Percentiles rank a stretch among this genome's conserved stretches.
Evolutionary conservation across 257 asterid genomes (phyloP).

Genomic region (Fraxinus anomala): DNA sequence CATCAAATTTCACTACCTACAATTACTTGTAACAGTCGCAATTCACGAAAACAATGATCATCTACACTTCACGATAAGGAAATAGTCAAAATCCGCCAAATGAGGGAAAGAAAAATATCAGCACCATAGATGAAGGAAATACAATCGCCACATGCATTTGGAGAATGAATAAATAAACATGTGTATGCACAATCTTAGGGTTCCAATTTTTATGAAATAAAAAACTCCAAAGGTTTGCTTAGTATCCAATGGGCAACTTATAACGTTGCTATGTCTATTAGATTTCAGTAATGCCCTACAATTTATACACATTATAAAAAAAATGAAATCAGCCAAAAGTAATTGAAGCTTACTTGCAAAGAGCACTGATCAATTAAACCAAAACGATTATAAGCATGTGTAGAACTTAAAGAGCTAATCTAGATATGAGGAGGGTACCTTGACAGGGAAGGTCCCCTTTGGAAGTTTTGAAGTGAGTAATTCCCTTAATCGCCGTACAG

Average conservation of each 20-base stretch:
- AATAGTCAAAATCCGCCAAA: neutral
- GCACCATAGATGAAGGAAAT: neutral
- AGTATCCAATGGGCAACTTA: neutral
- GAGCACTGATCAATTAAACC: neutral
- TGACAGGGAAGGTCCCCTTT: conserved; percentile 87
- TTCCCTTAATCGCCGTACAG: conserved; percentile 83
- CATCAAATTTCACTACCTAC: neutral
- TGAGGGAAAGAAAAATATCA: neutral
- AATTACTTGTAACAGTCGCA: neutral
- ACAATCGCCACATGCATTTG: neutral
- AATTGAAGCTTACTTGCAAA: neutral
- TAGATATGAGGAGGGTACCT: conserved; percentile 50
- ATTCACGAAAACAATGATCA: neutral
- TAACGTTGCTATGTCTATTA: neutral
- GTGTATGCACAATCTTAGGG: neutral
- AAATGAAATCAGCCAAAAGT: neutral
- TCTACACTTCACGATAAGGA: neutral
- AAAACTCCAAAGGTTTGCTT: neutral
- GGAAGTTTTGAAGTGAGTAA: conserved; percentile 89
- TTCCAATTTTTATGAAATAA: neutral
- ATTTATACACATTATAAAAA: no score
- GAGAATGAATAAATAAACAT: neutral
- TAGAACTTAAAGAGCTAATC: conserved; percentile 9
- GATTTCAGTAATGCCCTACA: no score
- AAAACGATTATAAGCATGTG: conserved; percentile 13